These are phyloP conservation scores for Colletotrichum godetiae DNA, from an alignment of 2,329 filamentous ascomycete genomes.

Conservation along the genomic window DNA sequence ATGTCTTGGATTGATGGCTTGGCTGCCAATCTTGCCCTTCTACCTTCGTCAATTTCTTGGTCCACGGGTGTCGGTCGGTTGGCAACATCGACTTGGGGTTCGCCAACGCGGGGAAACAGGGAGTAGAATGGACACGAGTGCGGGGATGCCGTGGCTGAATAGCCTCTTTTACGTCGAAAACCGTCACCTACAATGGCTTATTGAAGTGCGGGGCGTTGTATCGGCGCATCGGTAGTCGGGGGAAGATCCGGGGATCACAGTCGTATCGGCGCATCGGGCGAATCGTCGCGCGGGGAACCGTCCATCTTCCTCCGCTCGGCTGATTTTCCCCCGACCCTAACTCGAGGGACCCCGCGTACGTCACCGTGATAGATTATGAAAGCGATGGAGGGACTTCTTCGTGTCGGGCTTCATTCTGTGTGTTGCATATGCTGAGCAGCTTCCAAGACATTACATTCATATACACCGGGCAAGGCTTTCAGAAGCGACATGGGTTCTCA, in stretches of 20 bases:
- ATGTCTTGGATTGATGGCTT: background rate
- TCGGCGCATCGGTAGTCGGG: constrained; percentile 16
- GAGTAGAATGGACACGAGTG: background rate
- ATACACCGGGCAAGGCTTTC: background rate
- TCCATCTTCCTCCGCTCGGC: constrained; percentile 13
- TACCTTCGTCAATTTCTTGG: background rate
- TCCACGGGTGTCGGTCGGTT: constrained; percentile 1
- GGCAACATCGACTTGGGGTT: constrained; percentile 1
- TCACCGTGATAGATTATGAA: constrained; percentile 8
- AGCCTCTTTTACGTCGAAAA: background rate
- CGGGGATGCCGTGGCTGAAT: constrained; percentile 13
- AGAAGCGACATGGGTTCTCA: background rate
- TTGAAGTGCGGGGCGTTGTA: background rate
- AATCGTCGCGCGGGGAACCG: constrained; percentile 23
- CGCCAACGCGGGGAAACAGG: background rate
- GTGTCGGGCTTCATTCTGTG: background rate
- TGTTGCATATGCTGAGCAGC: background rate
- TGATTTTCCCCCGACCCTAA: constrained; percentile 15
- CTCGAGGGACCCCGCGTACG: constrained; percentile 6
- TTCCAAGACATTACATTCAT: background rate
- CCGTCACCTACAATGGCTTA: background rate
- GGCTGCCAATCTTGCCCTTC: background rate
- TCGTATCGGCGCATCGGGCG: constrained; percentile 15
- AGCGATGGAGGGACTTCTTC: background rate
- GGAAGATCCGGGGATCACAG: constrained; percentile 19